Base-by-base conservation (phyloP, 805 yeast species). In the Starmerella davenportii region DNA sequence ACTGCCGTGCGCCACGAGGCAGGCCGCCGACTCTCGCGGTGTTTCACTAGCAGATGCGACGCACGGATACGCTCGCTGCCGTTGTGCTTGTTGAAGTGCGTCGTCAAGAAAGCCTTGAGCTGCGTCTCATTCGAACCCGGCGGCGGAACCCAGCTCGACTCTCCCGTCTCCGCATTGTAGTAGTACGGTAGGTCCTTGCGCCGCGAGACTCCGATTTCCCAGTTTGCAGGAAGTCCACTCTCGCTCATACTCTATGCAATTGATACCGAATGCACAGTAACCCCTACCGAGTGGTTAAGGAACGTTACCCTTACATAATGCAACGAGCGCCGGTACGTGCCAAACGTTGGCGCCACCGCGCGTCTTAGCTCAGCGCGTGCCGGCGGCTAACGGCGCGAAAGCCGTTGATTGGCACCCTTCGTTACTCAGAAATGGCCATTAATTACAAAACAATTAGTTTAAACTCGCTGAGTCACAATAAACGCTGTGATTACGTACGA, bases 111-210 rank as follows among this genome's bases (percentile, higher is more conserved):
- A 14, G 59, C 60, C 30, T 69, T 63, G 42, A 87, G 64, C 48
- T 64, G 62, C 1, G 59, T 72, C 14, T 66, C 54, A 49, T 90
- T 79, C 2, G 93, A 73, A 3, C 87, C 94, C 36, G 63, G 70
- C 2, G 98, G 98, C 9, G 93, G 79, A 40, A 76, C 85, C 98
- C 98, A 90, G 29, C 74, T 65, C 0, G 94, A 79, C 53, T 75
- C 75, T 34, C 72, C 68, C 2, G 84, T 73, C 31, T 65, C 64
- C 21, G 74, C 70, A 53, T 85, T 73, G 60, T 69, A 75, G 59
- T 65, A 90, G 61, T 90, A 90, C 43, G 87, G 94, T 49, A 81
- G 70, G 51, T 79, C 72, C 53, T 80, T 82, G 14, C 90, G 76
- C 43, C 74, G 72, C 31, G 94, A 81, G 39, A 72, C 68, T 43